Evolutionary conservation across 2,329 filamentous ascomycete species (phyloP).

Genomic region (Aspergillus puulaauensis): DNA sequence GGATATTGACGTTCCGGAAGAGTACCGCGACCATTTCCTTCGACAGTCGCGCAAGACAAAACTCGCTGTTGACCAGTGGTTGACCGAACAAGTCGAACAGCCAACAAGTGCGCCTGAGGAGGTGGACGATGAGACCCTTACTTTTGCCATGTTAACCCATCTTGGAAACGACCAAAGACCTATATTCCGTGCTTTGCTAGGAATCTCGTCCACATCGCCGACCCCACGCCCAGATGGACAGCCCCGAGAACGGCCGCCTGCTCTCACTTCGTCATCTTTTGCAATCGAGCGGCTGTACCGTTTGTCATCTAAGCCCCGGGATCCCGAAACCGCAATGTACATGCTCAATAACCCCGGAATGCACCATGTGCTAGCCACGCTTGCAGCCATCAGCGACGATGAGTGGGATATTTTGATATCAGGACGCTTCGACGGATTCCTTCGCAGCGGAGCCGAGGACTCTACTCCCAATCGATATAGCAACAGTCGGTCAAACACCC

Average conservation of each 20-base stretch:
- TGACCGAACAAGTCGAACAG: constrained; percentile 73
- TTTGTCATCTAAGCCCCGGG: constrained; percentile 69
- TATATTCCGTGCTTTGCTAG: constrained; percentile 78
- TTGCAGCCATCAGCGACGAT: constrained; percentile 83
- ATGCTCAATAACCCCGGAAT: constrained; percentile 78
- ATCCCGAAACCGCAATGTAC: constrained; percentile 82
- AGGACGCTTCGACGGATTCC: constrained; percentile 90
- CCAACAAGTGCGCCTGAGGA: constrained; percentile 77
- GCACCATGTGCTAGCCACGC: constrained; percentile 82
- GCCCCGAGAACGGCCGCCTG: constrained; percentile 66
- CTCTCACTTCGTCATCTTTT: constrained; percentile 71
- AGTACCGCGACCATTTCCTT: constrained; percentile 89
- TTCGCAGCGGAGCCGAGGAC: constrained; percentile 85
- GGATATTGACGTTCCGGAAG: constrained; percentile 90
- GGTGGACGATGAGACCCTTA: constrained; percentile 89
- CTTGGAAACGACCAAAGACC: constrained; percentile 73
- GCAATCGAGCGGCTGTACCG: constrained; percentile 85
- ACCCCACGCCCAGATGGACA: constrained; percentile 65
- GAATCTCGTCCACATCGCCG: constrained; percentile 56
- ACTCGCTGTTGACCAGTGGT: constrained; percentile 86
- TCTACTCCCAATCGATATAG: constrained; percentile 28
- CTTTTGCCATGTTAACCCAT: constrained; percentile 90
- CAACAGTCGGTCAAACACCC: constrained; percentile 42
- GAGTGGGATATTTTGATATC: constrained; percentile 97
- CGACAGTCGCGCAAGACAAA: constrained; percentile 91